A percentile compares a stretch with the other conserved stretches of the same genome.
Conservation (phyloP, 805 yeast genomes). For the Starmerella lactis-condensi region DNA sequence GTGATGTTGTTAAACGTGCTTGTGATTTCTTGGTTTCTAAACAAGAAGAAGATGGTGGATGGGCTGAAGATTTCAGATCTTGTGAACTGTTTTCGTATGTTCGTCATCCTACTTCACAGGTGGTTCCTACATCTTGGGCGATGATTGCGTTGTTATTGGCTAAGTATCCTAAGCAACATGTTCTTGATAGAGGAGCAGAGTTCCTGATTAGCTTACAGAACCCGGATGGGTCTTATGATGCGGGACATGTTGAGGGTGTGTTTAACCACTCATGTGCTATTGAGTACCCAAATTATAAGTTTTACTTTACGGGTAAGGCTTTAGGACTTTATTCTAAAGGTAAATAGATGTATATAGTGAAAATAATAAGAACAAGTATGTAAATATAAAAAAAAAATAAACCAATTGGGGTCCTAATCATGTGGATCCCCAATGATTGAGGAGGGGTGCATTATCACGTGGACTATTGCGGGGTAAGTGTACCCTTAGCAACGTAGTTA, state of each 20-base stretch:
- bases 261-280: constrained; percentile 89
- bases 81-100: constrained; percentile 68
- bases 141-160: constrained; percentile 65
- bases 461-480: too few species aligned
- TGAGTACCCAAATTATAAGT: constrained; percentile 87
- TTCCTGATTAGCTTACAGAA: constrained; percentile 50
- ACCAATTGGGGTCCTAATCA: too few species aligned
- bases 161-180: constrained; percentile 49
- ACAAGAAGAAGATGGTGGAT: constrained; percentile 82
- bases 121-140: constrained; percentile 90
- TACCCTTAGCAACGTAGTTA: too few species aligned
- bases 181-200: constrained; percentile 43
- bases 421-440: too few species aligned
- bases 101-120: constrained; percentile 39
- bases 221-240: constrained; percentile 65
- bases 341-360: not conserved
- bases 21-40: constrained; percentile 66
- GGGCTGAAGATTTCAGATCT: constrained; percentile 91
- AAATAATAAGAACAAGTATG: not conserved
- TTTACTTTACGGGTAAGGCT: constrained; percentile 80
- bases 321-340: constrained; percentile 44
- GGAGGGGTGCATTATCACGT: too few species aligned
- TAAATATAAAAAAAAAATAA: too few species aligned
- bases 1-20: constrained; percentile 46
- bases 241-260: constrained; percentile 82